Percentiles rank a stretch among this genome's conserved stretches.
Evolutionary conservation across 2,329 filamentous ascomycete genomes (phyloP).

Genomic region (Hypoxylon sp.): DNA sequence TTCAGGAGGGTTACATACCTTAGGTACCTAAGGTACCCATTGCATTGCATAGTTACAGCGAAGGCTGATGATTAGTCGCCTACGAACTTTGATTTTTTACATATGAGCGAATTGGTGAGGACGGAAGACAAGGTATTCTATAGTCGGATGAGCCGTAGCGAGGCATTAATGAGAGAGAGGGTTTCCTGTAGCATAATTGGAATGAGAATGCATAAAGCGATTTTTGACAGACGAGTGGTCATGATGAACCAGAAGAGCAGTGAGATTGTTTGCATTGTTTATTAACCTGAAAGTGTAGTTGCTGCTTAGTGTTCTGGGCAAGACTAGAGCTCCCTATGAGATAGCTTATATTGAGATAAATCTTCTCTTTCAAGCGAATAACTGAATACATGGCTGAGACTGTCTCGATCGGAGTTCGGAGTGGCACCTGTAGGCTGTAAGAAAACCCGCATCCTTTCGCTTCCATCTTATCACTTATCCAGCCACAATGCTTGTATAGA

Average conservation of each 20-base stretch:
- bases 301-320: no score
- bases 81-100: slow-evolving; percentile 1
- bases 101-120: background rate
- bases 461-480: background rate
- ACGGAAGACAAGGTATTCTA: background rate
- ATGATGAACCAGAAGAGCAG: background rate
- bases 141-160: background rate
- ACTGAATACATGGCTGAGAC: background rate
- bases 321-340: no score
- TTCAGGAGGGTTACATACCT: background rate
- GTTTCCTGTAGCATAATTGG: background rate
- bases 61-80: background rate
- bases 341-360: no score
- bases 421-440: no score
- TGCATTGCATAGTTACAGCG: slow-evolving; percentile 5
- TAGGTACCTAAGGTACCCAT: background rate
- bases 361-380: background rate
- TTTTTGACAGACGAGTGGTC: background rate
- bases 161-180: background rate
- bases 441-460: background rate
- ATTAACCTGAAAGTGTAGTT: background rate
- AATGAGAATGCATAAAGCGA: slow-evolving; percentile 4
- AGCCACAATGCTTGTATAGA: background rate
- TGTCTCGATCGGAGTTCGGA: background rate
- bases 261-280: background rate